Evolutionary conservation across 306 rosid species (phyloP).

Genomic region (Gastrolobium bilobum): DNA sequence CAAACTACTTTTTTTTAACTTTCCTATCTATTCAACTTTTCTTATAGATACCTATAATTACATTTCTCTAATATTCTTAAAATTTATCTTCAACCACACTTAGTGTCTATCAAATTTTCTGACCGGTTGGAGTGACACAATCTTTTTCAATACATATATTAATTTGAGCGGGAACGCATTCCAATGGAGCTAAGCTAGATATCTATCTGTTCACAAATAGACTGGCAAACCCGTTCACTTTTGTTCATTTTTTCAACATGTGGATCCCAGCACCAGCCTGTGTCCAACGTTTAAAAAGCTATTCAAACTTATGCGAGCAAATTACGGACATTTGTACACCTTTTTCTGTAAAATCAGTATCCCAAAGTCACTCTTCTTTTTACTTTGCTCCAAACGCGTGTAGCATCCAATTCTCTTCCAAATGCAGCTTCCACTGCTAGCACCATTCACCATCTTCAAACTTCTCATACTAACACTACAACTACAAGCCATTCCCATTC

Average conservation of each 20-base stretch:
- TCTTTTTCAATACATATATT: slow-evolving; percentile 32
- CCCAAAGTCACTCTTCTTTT: slow-evolving; percentile 34
- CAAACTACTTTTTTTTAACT: no score
- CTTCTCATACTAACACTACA: slow-evolving; percentile 25
- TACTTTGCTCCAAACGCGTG: slow-evolving; percentile 26
- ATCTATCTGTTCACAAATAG: background rate
- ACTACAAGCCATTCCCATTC: slow-evolving; percentile 48
- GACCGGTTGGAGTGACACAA: background rate
- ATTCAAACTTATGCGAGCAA: slow-evolving; percentile 51
- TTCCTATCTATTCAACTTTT: no score
- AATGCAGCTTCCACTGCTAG: slow-evolving; percentile 42
- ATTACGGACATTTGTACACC: slow-evolving; percentile 47
- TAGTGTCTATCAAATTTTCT: background rate
- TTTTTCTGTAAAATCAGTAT: slow-evolving; percentile 22
- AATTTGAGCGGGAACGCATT: slow-evolving; percentile 40
- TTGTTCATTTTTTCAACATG: slow-evolving; percentile 47
- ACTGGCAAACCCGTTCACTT: slow-evolving; percentile 36
- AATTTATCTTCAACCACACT: no score
- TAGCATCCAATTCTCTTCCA: slow-evolving; percentile 21
- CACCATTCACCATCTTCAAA: slow-evolving; percentile 47
- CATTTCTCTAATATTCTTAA: no score
- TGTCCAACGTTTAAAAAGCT: slow-evolving; percentile 56
- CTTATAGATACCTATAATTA: no score
- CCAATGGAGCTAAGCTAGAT: slow-evolving; percentile 17
- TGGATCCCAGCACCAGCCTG: slow-evolving; percentile 66